Base-by-base conservation (phyloP, 257 asterid genomes). In the Henckelia pumila region DNA sequence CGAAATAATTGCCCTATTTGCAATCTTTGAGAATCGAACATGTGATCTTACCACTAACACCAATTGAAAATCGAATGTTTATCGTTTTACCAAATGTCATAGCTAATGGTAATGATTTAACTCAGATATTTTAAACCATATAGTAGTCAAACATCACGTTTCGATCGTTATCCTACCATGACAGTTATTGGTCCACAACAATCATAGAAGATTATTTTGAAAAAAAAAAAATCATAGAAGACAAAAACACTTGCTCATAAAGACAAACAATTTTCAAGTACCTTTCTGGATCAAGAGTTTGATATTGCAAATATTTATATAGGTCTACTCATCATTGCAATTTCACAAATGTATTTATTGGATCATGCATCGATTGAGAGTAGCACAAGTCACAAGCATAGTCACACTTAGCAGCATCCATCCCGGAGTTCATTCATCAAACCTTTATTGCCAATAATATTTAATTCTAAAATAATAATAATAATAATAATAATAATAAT, bases 231-330 rank as follows among this genome's bases (percentile, higher is more conserved):
- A 71, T 50, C 64, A 23, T 62, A 44, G 30, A 37, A 7, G 56
- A 59, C 49, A 61, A 57, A 55, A 20, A 64, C n/a, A 56, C 62
- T 29, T 58, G 62, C 47, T 63, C 52, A 44, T 37, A 63, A n/a
- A n/a, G n/a, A n/a, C n/a, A n/a, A 63, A 64, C 65, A 67, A 29
- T 59, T 26, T 64, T 24, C n/a, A 68, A 20, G 33, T 35, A 52
- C 37, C 76, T 17, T 61, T 59, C 56, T 19, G 26, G n/a, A 32
- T 8, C 62, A 68, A 53, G 55, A 8, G 6, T 66, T 50, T 21
- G 21, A 9, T 44, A 10, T 64, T 44, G 56, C 61, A 58, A 32
- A 62, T 35, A 53, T 19, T n/a, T 20, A 47, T 20, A 47, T 8
- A 19, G 25, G 25, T 21, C 24, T 53, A 61, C 50, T 40, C 22